phyloP scores from a whole-genome alignment of 169 alveolate species.

The Cyclospora cayetanensis region DNA sequence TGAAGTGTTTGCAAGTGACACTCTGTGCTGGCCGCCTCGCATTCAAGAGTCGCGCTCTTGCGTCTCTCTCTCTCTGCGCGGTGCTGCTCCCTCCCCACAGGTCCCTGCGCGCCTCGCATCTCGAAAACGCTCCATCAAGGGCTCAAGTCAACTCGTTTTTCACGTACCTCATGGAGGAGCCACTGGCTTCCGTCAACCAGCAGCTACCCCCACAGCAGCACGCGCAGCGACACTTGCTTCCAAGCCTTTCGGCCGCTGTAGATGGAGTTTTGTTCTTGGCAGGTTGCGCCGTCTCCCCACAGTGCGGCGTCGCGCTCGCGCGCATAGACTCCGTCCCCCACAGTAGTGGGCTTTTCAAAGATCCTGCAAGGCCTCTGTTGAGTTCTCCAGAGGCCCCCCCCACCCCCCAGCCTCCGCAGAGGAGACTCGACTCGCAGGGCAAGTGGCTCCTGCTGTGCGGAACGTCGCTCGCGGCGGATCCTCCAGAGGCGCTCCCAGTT shows the following conservation, averaged over 20 bases:
- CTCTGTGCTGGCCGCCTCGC: no score
- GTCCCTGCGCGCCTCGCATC: background rate
- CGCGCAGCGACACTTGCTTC: background rate
- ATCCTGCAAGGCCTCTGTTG: no score
- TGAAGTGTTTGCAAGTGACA: no score
- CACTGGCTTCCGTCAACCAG: background rate
- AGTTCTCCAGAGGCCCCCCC: no score
- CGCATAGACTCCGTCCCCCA: no score
- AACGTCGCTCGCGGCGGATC: background rate
- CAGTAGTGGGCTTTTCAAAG: no score
- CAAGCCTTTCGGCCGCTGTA: slow-evolving; percentile 10
- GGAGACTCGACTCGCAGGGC: no score
- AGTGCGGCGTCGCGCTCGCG: background rate
- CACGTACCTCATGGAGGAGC: background rate
- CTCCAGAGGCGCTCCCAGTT: slow-evolving; percentile 1
- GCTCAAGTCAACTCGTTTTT: slow-evolving; percentile 6
- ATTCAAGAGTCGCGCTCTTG: no score
- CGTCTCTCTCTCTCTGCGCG: no score
- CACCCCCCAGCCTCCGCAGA: background rate
- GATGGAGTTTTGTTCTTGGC: slow-evolving; percentile 27
- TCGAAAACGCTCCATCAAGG: background rate
- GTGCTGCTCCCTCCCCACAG: background rate
- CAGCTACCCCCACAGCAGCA: background rate
- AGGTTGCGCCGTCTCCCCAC: slow-evolving; percentile 42
- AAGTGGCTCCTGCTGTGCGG: slow-evolving; percentile 39